These are phyloP conservation scores for Zygosaccharomyces pseudobailii DNA, from an alignment of 1,139 yeast species.

Conservation along the genomic window DNA sequence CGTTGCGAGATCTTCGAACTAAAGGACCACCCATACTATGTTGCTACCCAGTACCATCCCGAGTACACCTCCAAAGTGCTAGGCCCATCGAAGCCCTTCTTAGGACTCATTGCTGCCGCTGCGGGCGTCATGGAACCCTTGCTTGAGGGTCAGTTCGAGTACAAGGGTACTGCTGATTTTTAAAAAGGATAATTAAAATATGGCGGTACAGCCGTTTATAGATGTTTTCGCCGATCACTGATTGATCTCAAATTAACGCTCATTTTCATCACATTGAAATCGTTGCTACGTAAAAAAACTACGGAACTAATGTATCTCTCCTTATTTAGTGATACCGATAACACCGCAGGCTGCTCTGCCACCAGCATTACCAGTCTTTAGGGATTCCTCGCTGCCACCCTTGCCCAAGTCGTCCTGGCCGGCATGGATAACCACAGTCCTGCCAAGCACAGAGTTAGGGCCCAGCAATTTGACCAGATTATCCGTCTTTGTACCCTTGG, in stretches of 20 bases:
- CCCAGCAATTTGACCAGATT: slow-evolving; percentile 74
- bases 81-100: slow-evolving; percentile 94
- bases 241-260: background rate
- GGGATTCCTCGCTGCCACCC: slow-evolving; percentile 91
- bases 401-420: slow-evolving; percentile 96
- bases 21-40: slow-evolving; percentile 75
- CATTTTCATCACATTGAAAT: background rate
- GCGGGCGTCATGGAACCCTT: slow-evolving; percentile 71
- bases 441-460: slow-evolving; percentile 80
- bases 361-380: slow-evolving; percentile 98
- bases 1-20: slow-evolving; percentile 95
- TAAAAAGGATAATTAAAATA: slow-evolving; percentile 7
- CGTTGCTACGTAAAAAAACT: background rate
- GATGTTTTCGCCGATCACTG: background rate
- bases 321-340: slow-evolving; percentile 65
- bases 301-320: background rate
- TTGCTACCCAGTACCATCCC: slow-evolving; percentile 97
- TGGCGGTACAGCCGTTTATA: background rate
- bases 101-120: slow-evolving; percentile 93
- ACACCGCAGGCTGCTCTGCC: slow-evolving; percentile 99
- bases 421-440: slow-evolving; percentile 93
- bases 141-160: slow-evolving; percentile 36
- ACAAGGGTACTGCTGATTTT: slow-evolving; percentile 27
- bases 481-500: slow-evolving; percentile 85
- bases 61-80: slow-evolving; percentile 94